Percentiles rank a stretch among this genome's conserved stretches.
Evolutionary conservation across 768 basidiomycete genomes (phyloP).

Genomic region (Psilocybe subaeruginosa): DNA sequence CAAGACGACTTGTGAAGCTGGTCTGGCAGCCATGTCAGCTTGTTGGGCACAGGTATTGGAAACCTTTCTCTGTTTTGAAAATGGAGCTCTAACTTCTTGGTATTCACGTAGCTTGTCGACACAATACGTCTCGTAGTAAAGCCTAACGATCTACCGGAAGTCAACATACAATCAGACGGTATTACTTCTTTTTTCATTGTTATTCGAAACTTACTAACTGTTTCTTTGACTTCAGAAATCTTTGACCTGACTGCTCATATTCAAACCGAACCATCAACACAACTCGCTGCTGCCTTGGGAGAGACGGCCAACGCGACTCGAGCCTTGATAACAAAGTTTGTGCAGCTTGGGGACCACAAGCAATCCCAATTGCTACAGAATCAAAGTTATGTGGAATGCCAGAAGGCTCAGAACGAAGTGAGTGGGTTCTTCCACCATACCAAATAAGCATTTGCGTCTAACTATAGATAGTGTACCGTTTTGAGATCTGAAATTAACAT

Average conservation of each 20-base stretch:
- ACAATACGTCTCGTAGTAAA: constrained; percentile 63
- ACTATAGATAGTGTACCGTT: constrained; percentile 49
- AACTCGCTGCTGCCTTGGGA: constrained; percentile 48
- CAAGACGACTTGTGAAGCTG: constrained; percentile 68
- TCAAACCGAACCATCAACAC: constrained; percentile 36
- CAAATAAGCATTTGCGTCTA: constrained; percentile 1
- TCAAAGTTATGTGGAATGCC: constrained; percentile 47
- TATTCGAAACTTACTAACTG: background rate
- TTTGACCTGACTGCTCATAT: constrained; percentile 49
- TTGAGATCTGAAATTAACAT: constrained; percentile 61
- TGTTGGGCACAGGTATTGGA: constrained; percentile 76
- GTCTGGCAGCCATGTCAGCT: constrained; percentile 72
- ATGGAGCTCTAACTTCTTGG: background rate
- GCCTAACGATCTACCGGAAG: constrained; percentile 49
- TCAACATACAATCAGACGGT: constrained; percentile 47
- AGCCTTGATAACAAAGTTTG: constrained; percentile 60
- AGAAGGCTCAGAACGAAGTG: constrained; percentile 65
- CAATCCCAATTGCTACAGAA: constrained; percentile 35
- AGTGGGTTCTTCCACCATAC: constrained; percentile 21
- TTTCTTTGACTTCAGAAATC: constrained; percentile 36
- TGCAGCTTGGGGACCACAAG: constrained; percentile 43
- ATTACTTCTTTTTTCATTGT: background rate
- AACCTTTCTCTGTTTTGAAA: constrained; percentile 4
- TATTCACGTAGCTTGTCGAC: constrained; percentile 57
- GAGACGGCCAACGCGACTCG: constrained; percentile 61